Base-by-base conservation (phyloP, 2,329 filamentous ascomycete species). In the Zarea fungicola region DNA sequence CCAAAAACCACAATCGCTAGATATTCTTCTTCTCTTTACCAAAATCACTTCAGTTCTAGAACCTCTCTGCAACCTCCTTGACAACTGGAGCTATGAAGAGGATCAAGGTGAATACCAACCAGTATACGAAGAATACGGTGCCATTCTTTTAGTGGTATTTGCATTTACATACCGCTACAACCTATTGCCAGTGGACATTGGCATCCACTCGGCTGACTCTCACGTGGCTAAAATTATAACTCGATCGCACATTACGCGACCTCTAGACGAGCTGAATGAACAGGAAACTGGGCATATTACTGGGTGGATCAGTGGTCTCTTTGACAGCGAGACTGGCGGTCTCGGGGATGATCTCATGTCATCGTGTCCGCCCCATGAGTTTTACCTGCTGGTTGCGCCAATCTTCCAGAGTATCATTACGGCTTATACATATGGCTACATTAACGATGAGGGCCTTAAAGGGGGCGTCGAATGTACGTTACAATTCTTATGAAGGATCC, bases 81-180 rank as follows among this genome's bases (percentile, higher is more conserved):
- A 93, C 57, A 81, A 80, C 53, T 93, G 88, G 88, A 74, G 78
- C 10, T 89, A 91, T 57, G 88, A 92, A 32, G 87, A 90, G 53
- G 87, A 92, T 56, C 87, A 91, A 65, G 83, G 81, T 46, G 89
- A 93, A 61, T 89, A 89, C 57, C 88, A 92, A 61, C 87, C 87
- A 0, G 82, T 90, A 1, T 93, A 93, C 57, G 89, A 93, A 59
- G 89, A 95, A 57, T 93, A 92, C 56, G 87, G 87, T 1, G 82
- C 85, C 0, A 83, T 91, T 14, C 68, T 93, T 7, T 74, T 93
- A 1, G 71, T 93, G 3, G 75, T 90, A 1, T 66, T 91, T 44
- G 85, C 85, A 0, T 84, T 90, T 54, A 77, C 85, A n/a, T 80
- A 89, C 60, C 83, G 89, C 13, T 92, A 91, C 58, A 78, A 81